Base-by-base conservation (phyloP, 192 early-diverging fungal genomes). In the Coemansia sp. region DNA sequence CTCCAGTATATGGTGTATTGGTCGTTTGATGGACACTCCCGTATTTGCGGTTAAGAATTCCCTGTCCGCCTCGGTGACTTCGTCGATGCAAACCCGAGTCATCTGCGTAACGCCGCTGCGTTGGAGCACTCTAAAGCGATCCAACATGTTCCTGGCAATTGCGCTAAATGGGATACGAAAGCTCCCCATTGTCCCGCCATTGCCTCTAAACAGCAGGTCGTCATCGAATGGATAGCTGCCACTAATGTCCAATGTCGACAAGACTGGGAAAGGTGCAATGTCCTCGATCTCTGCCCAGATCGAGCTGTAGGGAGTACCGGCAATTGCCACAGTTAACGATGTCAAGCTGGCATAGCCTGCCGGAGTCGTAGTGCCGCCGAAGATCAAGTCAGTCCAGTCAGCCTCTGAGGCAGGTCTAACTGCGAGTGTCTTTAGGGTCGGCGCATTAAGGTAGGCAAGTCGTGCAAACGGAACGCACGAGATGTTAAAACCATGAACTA, bases 401-500 rank as follows among this genome's bases (percentile, higher is more conserved):
- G 24, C 27, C 12, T 24, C 27, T 9, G 11, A 20, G 7, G 29
- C 22, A 33, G 24, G 20, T 29, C 54, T 27, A 3, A 13, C 24
- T 8, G 31, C 9, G 13, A 57, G 54, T 22, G 11, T 12, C 24
- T 57, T 57, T 22, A 57, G 29, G 24, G 27, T 57, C 9, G 20
- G 29, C 54, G 54, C 54, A 15, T 57, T 57, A 22, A 57, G 54
- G 13, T 57, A 57, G 29, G 54, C 54, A 31, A 57, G 27, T 10
- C 27, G 3, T 6, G 54, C 54, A 13, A 57, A 31, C 9, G 54
- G 27, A 6, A 22, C 24, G 10, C 54, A 57, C 2, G 54, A n/a
- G 29, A 57, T 8, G 54, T 31, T 31, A 29, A 0, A 12, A 10
- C 22, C 54, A 31, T 57, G 22, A 8, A 27, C 3, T 12, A 57